Evolutionary conservation across 2,329 filamentous ascomycete genomes (phyloP).

Genomic region (Exophiala sp.): DNA sequence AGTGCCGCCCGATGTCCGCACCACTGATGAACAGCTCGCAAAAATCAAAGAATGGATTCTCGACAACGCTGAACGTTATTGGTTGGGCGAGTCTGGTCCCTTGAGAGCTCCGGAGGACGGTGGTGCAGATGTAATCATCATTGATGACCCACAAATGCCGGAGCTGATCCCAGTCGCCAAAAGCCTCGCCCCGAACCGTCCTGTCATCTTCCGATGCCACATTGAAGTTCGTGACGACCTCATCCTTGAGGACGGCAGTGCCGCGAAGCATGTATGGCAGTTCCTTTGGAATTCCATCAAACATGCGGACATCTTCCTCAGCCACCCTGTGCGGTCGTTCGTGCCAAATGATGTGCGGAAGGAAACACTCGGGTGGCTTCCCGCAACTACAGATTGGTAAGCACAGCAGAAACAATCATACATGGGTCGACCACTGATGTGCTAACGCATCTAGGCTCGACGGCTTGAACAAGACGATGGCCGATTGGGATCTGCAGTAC

Average conservation of each 20-base stretch:
- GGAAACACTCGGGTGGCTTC: conserved; percentile 66
- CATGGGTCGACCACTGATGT: not conserved
- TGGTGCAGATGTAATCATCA: conserved; percentile 68
- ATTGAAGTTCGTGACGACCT: conserved; percentile 77
- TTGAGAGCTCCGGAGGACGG: conserved; percentile 59
- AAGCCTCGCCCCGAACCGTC: conserved; percentile 61
- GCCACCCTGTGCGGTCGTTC: conserved; percentile 70
- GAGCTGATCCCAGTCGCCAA: conserved; percentile 71
- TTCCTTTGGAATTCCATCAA: conserved; percentile 69
- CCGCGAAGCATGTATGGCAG: conserved; percentile 67
- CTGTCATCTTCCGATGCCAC: conserved; percentile 73
- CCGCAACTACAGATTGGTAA: conserved; percentile 73
- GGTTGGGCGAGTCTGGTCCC: conserved; percentile 63
- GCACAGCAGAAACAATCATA: conserved; percentile 17
- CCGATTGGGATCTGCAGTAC: conserved; percentile 63
- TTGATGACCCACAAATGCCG: conserved; percentile 83
- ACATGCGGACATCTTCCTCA: conserved; percentile 70
- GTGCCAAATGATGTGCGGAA: conserved; percentile 63
- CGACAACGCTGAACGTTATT: conserved; percentile 68
- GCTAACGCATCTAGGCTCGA: conserved; percentile 55
- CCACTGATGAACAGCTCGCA: conserved; percentile 56
- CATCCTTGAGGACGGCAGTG: conserved; percentile 55
- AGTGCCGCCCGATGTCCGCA: conserved; percentile 57
- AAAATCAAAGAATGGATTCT: conserved; percentile 65
- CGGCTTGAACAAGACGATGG: conserved; percentile 70